Percentiles rank a stretch among this genome's conserved stretches.
These are phyloP conservation scores for Tulasnella sp. DNA, from an alignment of 768 basidiomycete genomes.

Conservation along the genomic window DNA sequence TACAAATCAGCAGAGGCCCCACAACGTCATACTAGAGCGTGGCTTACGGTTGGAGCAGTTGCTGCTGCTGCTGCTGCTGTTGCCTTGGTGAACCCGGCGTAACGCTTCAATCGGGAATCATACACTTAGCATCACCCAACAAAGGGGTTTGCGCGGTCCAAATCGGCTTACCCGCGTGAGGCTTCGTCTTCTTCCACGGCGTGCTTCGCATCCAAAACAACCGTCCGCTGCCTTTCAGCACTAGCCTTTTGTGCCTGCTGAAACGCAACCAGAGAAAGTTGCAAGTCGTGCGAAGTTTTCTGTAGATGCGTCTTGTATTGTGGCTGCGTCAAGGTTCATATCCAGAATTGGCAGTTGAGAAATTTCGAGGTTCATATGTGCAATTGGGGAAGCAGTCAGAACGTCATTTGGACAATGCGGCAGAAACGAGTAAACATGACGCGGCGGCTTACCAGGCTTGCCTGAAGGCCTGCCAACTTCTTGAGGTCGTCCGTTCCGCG, in stretches of 20 bases:
- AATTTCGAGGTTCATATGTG: not conserved
- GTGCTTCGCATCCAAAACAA: conserved; percentile 75
- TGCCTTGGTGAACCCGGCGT: conserved; percentile 11
- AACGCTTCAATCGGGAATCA: not conserved
- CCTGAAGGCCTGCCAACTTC: conserved; percentile 61
- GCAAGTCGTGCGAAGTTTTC: conserved; percentile 89
- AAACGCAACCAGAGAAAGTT: conserved; percentile 79
- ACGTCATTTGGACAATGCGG: not conserved
- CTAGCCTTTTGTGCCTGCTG: conserved; percentile 84
- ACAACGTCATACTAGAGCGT: not conserved
- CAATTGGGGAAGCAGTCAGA: not conserved
- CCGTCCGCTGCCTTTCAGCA: conserved; percentile 77
- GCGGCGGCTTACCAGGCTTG: conserved; percentile 38
- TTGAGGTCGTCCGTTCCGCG: conserved; percentile 88
- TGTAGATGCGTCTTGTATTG: conserved; percentile 71
- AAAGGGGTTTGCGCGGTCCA: conserved; percentile 5
- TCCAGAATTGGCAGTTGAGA: no score
- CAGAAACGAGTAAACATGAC: not conserved
- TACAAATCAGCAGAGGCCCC: not conserved
- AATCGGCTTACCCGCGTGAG: not conserved
- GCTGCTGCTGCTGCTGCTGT: conserved; percentile 17
- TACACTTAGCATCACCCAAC: not conserved
- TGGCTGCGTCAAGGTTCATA: conserved; percentile 46
- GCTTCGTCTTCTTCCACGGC: conserved; percentile 64
- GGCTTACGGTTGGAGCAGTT: conserved; percentile 16